Base-by-base conservation (phyloP, 2,329 filamentous ascomycete genomes). In the Fusarium sp. region DNA sequence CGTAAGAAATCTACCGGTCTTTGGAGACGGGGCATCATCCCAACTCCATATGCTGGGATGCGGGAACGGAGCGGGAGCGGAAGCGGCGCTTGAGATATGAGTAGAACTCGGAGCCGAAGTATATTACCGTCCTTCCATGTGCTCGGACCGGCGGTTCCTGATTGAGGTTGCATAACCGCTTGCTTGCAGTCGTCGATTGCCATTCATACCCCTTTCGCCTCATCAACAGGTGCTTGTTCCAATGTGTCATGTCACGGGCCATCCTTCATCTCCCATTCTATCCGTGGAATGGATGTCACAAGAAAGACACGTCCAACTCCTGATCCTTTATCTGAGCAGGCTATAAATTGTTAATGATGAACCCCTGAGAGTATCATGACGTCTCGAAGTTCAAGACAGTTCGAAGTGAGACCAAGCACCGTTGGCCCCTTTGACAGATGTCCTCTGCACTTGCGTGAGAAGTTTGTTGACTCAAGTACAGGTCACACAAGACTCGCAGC, bases 261-360 rank as follows among this genome's bases (percentile, higher is more conserved):
- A 57, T 63, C 65, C 69, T 74, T 74, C 67, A 71, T 69, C 58
- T 75, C 64, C 40, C 47, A 59, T 42, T 9, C 45, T 18, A 40
- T 59, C 18, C 42, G 56, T 27, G 11, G n/a, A 40, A 38, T 38
- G 38, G 52, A 72, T 61, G 58, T 9, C 56, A 65, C 68, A 69
- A 68, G 60, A 68, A 33, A 33, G 22, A 18, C 63, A 57, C 66
- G 47, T 68, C 62, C 61, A 47, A 68, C 50, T 40, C n/a, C 20
- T 36, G 61, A 33, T 36, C 63, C 33, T 56, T 64, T 62, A 65
- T 69, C 52, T 68, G 40, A 66, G 56, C 56, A 56, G 61, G 29
- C 57, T 29, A 14, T 64, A 75, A 65, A 66, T 61, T 69, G 58
- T 59, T 62, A 50, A 36, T 63, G 56, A 61, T 62, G 36, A 45